These are phyloP conservation scores for Candida andamanensis DNA, from an alignment of 805 yeast species.

Conservation along the genomic window DNA sequence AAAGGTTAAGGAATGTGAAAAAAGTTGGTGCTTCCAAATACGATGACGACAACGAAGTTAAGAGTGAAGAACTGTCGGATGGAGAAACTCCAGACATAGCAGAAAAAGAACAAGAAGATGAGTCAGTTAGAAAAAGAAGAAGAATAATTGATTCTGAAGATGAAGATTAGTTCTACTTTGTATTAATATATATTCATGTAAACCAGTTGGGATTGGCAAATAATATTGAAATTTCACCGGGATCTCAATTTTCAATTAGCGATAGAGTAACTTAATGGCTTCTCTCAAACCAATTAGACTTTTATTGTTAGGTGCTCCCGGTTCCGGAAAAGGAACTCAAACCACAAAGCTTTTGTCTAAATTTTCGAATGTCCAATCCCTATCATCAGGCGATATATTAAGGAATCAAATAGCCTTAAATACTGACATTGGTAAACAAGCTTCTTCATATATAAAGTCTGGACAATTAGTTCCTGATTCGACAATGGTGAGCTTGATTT, in stretches of 20 bases:
- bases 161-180: constrained; percentile 30
- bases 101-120: constrained; percentile 18
- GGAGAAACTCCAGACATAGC: constrained; percentile 15
- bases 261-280: too few relatives aligned
- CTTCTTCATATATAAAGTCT: constrained; percentile 47
- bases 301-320: constrained; percentile 87
- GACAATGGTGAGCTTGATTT: constrained; percentile 56
- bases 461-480: constrained; percentile 76
- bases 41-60: constrained; percentile 12
- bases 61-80: constrained; percentile 49
- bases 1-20: constrained; percentile 51
- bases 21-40: constrained; percentile 52
- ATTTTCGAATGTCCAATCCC: constrained; percentile 48
- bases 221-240: too few relatives aligned
- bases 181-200: constrained; percentile 5
- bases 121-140: constrained; percentile 38
- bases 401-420: constrained; percentile 57
- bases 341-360: constrained; percentile 57
- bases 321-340: constrained; percentile 92
- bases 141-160: constrained; percentile 48
- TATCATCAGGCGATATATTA: constrained; percentile 83
- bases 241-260: too few relatives aligned
- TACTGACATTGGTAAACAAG: constrained; percentile 53
- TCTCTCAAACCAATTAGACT: constrained; percentile 54
- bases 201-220: too few relatives aligned